Percentiles rank a stretch among this genome's conserved stretches.
These are phyloP conservation scores for Eremochloa ophiuroides DNA, from an alignment of 176 grass and related monocot genomes.

Conservation along the genomic window DNA sequence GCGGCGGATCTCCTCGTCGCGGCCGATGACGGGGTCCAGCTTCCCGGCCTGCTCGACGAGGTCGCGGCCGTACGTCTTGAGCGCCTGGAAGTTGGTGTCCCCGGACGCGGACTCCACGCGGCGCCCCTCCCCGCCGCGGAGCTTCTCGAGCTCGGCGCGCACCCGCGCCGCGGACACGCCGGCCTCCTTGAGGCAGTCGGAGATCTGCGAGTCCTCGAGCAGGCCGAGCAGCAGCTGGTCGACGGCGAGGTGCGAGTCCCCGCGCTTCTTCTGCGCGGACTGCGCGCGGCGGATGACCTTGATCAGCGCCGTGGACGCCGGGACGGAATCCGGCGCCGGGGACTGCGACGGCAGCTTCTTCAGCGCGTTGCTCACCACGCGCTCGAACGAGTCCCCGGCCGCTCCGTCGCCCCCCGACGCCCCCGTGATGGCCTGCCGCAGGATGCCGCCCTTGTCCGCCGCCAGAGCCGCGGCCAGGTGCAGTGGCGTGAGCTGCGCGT, in stretches of 20 bases:
- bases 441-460: conserved; percentile 42
- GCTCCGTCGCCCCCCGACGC: conserved; percentile 31
- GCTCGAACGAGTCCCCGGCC: conserved; percentile 52
- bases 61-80: conserved; percentile 62
- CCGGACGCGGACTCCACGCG: conserved; percentile 46
- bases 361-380: conserved; percentile 42
- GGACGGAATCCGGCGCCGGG: conserved; percentile 56
- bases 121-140: conserved; percentile 30
- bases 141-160: conserved; percentile 63
- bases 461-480: conserved; percentile 54
- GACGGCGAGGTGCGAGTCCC: conserved; percentile 53
- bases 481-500: conserved; percentile 72
- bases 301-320: conserved; percentile 65
- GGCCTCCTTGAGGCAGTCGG: conserved; percentile 55
- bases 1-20: conserved; percentile 58
- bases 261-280: conserved; percentile 49
- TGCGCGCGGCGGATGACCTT: conserved; percentile 71
- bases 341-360: conserved; percentile 70
- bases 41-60: conserved; percentile 67
- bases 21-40: conserved; percentile 64
- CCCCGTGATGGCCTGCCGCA: conserved; percentile 48
- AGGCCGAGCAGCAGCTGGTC: conserved; percentile 60
- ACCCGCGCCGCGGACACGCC: conserved; percentile 43
- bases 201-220: conserved; percentile 51
- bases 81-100: conserved; percentile 55